A percentile compares a stretch with the other conserved stretches of the same genome.
phyloP scores from a whole-genome alignment of 805 yeast species.

The Saturnispora galanensis region DNA sequence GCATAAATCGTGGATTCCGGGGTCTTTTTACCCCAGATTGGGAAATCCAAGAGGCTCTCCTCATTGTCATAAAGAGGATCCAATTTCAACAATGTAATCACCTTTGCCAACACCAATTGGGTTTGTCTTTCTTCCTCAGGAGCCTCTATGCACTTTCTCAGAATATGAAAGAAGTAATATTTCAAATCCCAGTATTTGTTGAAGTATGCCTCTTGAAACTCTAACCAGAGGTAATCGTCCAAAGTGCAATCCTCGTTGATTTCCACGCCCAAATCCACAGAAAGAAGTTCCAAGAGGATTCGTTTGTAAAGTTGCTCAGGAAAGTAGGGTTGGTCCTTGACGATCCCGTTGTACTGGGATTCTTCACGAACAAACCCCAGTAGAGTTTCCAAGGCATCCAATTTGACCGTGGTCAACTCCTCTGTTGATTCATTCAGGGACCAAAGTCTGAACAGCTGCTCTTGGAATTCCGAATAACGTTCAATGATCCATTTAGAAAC shows the following conservation, averaged over 20 bases:
- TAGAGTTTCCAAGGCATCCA: constrained; percentile 43
- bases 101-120: constrained; percentile 29
- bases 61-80: constrained; percentile 22
- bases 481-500: constrained; percentile 57
- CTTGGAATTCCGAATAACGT: constrained; percentile 47
- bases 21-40: constrained; percentile 31
- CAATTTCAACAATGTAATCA: constrained; percentile 30
- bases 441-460: constrained; percentile 33
- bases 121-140: constrained; percentile 12
- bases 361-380: constrained; percentile 51
- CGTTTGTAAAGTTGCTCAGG: constrained; percentile 44
- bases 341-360: constrained; percentile 41
- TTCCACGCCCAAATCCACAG: constrained; percentile 29
- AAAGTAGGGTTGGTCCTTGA: constrained; percentile 46
- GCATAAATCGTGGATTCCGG: constrained; percentile 31
- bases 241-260: constrained; percentile 38
- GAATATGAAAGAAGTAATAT: constrained; percentile 54
- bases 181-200: constrained; percentile 65
- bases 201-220: constrained; percentile 49
- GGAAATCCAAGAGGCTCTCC: constrained; percentile 20
- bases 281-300: constrained; percentile 27
- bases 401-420: constrained; percentile 35
- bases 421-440: constrained; percentile 28
- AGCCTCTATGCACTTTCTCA: constrained; percentile 19
- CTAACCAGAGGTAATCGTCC: constrained; percentile 30